Evolutionary conservation across 2,329 filamentous ascomycete species (phyloP).

Genomic region (Fusarium tuaranense): DNA sequence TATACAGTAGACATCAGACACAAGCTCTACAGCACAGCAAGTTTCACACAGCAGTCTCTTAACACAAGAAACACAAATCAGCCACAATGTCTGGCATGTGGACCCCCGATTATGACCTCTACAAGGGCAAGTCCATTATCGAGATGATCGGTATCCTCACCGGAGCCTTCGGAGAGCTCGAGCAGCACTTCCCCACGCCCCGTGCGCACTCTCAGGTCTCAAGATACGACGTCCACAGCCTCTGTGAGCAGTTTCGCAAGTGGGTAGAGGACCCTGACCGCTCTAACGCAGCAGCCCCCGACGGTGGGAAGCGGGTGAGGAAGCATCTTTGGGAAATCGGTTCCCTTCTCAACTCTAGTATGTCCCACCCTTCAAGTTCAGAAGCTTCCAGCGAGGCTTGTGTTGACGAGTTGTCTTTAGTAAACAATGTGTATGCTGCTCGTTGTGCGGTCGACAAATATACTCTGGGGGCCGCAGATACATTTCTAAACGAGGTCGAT

Average conservation of each 20-base stretch:
- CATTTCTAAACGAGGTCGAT: neutral
- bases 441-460: too few species aligned
- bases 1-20: neutral
- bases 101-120: neutral
- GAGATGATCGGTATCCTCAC: neutral
- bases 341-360: neutral
- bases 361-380: rapidly evolving
- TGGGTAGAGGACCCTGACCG: neutral
- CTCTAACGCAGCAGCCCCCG: too few species aligned
- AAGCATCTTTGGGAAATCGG: neutral
- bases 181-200: neutral
- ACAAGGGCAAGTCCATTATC: neutral
- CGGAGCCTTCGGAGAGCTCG: neutral
- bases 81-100: neutral
- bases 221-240: neutral
- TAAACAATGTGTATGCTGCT: neutral
- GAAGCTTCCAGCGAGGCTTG: neutral
- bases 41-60: neutral
- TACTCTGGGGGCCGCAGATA: neutral
- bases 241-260: neutral
- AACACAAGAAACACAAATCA: neutral
- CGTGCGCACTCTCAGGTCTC: neutral
- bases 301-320: neutral
- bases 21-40: neutral
- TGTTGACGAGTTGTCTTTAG: neutral